phyloP scores from a whole-genome alignment of 1,284 basidiomycete genomes.

The Papiliotrema nemorosa region DNA sequence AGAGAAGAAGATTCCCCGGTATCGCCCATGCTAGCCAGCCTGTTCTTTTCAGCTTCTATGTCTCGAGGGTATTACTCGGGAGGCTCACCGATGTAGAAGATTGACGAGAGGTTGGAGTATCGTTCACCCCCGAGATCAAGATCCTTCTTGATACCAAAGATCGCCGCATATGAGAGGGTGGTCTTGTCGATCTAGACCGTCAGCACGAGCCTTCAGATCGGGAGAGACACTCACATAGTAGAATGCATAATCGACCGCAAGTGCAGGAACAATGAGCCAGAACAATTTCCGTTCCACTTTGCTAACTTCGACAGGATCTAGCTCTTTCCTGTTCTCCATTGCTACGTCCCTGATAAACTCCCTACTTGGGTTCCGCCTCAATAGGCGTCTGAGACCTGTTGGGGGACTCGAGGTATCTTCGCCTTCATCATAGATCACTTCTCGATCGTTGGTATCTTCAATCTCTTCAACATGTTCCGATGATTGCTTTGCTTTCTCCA shows the following conservation, averaged over 20 bases:
- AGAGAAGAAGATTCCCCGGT: slow-evolving; percentile 50
- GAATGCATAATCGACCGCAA: slow-evolving; percentile 49
- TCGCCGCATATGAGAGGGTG: slow-evolving; percentile 11
- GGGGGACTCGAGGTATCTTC: slow-evolving; percentile 4
- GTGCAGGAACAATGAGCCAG: slow-evolving; percentile 39
- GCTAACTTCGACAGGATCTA: slow-evolving; percentile 36
- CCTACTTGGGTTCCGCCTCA: slow-evolving; percentile 37
- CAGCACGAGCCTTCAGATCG: background rate
- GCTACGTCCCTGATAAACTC: slow-evolving; percentile 41
- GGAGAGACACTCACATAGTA: slow-evolving; percentile 37
- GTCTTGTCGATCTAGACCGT: slow-evolving; percentile 7
- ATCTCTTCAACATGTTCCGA: slow-evolving; percentile 6
- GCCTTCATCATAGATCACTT: slow-evolving; percentile 1
- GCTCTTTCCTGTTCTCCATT: slow-evolving; percentile 30
- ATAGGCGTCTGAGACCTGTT: slow-evolving; percentile 22
- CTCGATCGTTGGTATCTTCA: background rate
- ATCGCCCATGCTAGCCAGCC: slow-evolving; percentile 52
- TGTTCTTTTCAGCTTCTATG: too few relatives aligned
- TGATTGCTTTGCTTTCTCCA: slow-evolving; percentile 6
- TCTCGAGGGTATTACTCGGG: too few relatives aligned
- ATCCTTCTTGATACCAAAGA: slow-evolving; percentile 43
- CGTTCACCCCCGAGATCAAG: slow-evolving; percentile 24
- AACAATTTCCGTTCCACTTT: slow-evolving; percentile 41
- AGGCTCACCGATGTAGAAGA: slow-evolving; percentile 35
- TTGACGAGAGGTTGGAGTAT: slow-evolving; percentile 28